phyloP scores from a whole-genome alignment of 2,329 filamentous ascomycete species.

The Penicillium decumbens region DNA sequence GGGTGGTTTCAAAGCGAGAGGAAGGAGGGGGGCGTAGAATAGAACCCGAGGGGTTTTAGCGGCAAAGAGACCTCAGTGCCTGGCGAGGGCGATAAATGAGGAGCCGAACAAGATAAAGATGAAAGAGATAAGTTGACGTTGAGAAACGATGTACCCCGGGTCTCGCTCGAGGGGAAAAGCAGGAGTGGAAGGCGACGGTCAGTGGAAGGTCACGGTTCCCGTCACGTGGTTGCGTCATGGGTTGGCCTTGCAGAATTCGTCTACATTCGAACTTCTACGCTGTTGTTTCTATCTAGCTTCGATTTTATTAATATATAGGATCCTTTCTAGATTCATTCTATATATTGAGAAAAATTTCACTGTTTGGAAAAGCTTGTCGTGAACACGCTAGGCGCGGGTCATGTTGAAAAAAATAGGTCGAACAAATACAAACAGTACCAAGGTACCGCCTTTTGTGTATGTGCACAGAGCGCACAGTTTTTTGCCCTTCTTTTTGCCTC shows the following conservation, averaged over 20 bases:
- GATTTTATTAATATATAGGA: neutral
- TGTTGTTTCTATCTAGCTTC: neutral
- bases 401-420: neutral
- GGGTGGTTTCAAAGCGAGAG: conserved; percentile 23
- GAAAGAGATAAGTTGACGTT: conserved; percentile 13
- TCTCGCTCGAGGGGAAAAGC: conserved; percentile 25
- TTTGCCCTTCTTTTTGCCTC: conserved; percentile 9
- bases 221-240: conserved; percentile 39
- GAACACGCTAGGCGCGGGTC: neutral
- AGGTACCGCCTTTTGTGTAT: conserved; percentile 4
- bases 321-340: neutral
- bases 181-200: conserved; percentile 20
- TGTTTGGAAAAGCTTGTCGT: neutral
- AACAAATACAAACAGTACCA: conserved; percentile 4
- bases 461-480: conserved; percentile 14
- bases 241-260: conserved; percentile 23
- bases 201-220: conserved; percentile 24
- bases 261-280: neutral
- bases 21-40: conserved; percentile 16
- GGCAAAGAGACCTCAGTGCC: neutral
- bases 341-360: neutral
- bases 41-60: conserved; percentile 8
- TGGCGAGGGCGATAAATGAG: neutral
- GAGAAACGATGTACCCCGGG: conserved; percentile 20
- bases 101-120: conserved; percentile 10